Conservation (phyloP, 2,329 filamentous ascomycete genomes). For the Blumeria graminis region DNA sequence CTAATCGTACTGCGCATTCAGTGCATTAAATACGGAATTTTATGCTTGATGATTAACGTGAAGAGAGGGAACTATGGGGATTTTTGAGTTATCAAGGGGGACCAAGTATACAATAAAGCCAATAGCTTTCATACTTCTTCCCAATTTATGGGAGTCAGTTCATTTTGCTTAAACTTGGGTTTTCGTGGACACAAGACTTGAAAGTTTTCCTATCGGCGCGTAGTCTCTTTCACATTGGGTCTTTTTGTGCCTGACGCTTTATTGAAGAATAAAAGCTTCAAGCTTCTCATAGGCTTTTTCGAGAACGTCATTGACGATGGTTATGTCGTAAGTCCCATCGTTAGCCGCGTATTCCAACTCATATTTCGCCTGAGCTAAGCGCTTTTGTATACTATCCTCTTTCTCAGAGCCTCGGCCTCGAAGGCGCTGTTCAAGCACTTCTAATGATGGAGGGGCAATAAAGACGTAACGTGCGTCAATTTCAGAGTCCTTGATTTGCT, state of each 20-base stretch:
- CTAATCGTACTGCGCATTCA: no score
- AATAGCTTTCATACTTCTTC: no score
- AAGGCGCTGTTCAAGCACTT: slow-evolving; percentile 49
- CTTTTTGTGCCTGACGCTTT: neutral
- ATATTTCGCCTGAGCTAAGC: slow-evolving; percentile 44
- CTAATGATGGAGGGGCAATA: slow-evolving; percentile 53
- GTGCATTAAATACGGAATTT: no score
- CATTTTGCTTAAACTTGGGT: no score
- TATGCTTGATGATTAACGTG: no score
- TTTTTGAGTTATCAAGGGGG: no score
- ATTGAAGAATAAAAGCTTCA: slow-evolving; percentile 23
- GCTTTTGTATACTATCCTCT: slow-evolving; percentile 44
- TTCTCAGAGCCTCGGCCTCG: slow-evolving; percentile 56
- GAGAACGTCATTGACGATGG: slow-evolving; percentile 41
- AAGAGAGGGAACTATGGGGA: no score
- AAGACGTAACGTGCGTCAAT: slow-evolving; percentile 65
- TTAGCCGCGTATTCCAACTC: slow-evolving; percentile 52
- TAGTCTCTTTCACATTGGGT: neutral
- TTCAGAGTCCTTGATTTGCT: slow-evolving; percentile 62
- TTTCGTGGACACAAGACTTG: no score
- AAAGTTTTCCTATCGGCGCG: no score
- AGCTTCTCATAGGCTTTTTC: slow-evolving; percentile 30
- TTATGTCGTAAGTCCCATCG: slow-evolving; percentile 39
- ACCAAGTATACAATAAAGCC: no score
- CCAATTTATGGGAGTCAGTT: no score